phyloP scores from a whole-genome alignment of 192 early-diverging fungal genomes.

The Entrophospora sp. region DNA sequence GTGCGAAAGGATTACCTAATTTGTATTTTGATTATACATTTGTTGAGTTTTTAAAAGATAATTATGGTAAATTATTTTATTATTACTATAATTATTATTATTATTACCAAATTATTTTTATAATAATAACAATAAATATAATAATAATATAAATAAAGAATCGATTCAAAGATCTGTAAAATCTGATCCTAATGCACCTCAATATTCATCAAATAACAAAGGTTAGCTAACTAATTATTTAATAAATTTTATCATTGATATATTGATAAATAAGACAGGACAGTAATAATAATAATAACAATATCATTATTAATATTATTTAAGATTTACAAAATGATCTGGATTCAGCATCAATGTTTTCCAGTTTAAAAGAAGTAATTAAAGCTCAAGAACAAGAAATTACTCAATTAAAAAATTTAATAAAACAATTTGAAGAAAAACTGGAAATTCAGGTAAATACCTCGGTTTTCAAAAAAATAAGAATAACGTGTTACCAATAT shows the following conservation, averaged over 20 bases:
- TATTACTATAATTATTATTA: slow-evolving; percentile 23
- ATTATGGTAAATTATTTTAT: slow-evolving; percentile 56
- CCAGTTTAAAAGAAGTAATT: neutral
- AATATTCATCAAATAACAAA: neutral
- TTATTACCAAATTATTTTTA: slow-evolving; percentile 4
- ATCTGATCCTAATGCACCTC: slow-evolving; percentile 23
- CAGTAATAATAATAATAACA: too few relatives aligned
- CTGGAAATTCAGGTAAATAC: neutral
- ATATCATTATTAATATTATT: slow-evolving; percentile 1
- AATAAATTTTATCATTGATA: neutral
- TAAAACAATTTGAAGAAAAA: slow-evolving; percentile 1
- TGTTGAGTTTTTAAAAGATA: slow-evolving; percentile 75
- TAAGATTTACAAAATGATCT: slow-evolving; percentile 25
- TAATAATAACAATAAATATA: neutral
- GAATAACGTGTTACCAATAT: neutral
- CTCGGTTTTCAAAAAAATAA: too few relatives aligned
- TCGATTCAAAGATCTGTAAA: slow-evolving; percentile 36
- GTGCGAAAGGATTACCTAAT: slow-evolving; percentile 49
- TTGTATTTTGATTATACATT: slow-evolving; percentile 79
- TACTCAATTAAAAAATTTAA: slow-evolving; percentile 14
- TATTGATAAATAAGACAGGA: too few relatives aligned
- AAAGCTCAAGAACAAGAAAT: slow-evolving; percentile 21
- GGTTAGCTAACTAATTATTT: neutral
- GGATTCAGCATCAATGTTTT: slow-evolving; percentile 7
- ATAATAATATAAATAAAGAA: slow-evolving; percentile 25